Conservation (phyloP, 2,329 filamentous ascomycete genomes). For the Myriosclerotinia scirpicola region DNA sequence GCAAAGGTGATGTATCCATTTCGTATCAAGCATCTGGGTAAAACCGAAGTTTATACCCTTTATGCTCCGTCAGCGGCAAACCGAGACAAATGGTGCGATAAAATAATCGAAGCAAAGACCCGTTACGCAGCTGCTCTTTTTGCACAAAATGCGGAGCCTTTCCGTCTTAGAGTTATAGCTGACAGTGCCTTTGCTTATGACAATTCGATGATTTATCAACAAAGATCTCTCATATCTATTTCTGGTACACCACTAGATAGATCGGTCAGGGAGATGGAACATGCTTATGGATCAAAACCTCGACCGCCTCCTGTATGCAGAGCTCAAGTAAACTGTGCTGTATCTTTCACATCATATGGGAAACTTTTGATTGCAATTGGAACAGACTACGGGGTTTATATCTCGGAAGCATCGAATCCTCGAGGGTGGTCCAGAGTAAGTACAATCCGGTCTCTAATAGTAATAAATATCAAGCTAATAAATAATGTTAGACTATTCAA, state of each 20-base stretch:
- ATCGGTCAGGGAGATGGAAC: conserved; percentile 85
- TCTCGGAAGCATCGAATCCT: conserved; percentile 84
- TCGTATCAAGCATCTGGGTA: conserved; percentile 90
- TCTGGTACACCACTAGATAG: conserved; percentile 88
- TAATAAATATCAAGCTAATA: conserved; percentile 27
- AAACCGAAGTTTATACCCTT: conserved; percentile 81
- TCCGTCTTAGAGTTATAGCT: conserved; percentile 85
- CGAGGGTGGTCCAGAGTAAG: conserved; percentile 86
- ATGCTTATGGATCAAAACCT: conserved; percentile 67
- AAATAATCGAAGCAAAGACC: conserved; percentile 93
- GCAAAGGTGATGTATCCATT: conserved; percentile 74
- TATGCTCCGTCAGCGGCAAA: conserved; percentile 77
- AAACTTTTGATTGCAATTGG: conserved; percentile 90
- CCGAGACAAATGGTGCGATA: conserved; percentile 85
- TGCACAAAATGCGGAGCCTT: conserved; percentile 93
- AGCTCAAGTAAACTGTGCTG: conserved; percentile 87
- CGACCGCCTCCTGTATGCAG: conserved; percentile 77
- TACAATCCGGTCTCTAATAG: conserved; percentile 27
- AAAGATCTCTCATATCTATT: conserved; percentile 71
- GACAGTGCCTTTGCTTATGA: conserved; percentile 90
- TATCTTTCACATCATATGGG: conserved; percentile 80
- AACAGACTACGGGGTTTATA: conserved; percentile 90
- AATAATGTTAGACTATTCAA: conserved; percentile 64
- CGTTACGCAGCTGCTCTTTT: conserved; percentile 85
- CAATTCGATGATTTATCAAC: conserved; percentile 47